These are phyloP conservation scores for Russula sp. DNA, from an alignment of 768 basidiomycete genomes.

Conservation along the genomic window DNA sequence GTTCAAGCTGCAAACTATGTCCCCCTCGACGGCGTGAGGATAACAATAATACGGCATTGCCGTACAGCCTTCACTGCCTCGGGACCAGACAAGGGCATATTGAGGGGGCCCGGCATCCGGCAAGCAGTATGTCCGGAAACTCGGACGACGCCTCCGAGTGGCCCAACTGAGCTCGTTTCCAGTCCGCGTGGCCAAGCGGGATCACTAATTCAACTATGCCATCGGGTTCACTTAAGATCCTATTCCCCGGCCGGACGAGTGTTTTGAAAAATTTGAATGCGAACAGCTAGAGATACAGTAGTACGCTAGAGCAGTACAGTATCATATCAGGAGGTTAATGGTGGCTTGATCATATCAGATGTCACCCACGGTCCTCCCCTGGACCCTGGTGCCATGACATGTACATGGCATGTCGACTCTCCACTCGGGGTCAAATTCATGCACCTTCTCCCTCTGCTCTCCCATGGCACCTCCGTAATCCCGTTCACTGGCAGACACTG, in stretches of 20 bases:
- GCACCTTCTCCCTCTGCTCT: neutral
- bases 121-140: neutral
- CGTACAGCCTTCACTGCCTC: neutral
- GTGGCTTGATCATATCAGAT: neutral
- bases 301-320: neutral
- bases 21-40: neutral
- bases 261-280: too few relatives aligned
- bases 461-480: neutral
- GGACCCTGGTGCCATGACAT: conserved; percentile 7
- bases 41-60: neutral
- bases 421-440: neutral
- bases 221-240: too few relatives aligned
- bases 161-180: conserved; percentile 5
- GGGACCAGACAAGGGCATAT: neutral
- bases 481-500: neutral
- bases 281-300: too few relatives aligned
- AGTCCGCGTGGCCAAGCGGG: neutral
- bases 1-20: neutral
- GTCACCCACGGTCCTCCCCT: conserved; percentile 2
- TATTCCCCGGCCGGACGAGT: too few relatives aligned
- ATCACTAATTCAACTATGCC: too few relatives aligned
- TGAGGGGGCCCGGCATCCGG: conserved; percentile 4
- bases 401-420: neutral
- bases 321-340: neutral
- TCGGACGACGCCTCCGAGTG: neutral